Evolutionary conservation across 805 yeast genomes (phyloP), one percentile per base, ranked within the genome.

Genomic region (Peterozyma xylosa): DNA sequence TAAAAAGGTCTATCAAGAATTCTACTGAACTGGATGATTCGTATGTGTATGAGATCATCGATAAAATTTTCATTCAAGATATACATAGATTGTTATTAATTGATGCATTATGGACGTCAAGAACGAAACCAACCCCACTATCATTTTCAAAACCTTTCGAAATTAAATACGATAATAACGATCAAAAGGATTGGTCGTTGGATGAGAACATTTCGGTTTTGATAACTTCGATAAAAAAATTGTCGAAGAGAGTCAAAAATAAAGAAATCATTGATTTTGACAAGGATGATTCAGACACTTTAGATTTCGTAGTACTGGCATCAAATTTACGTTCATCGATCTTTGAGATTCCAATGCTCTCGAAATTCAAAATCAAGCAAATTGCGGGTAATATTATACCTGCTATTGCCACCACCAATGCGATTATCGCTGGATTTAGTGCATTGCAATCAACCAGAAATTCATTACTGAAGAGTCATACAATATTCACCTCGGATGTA

Each of bases 321-420:
- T 79, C 96, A 0, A 88, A 89, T 54, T 68, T 90, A 39, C 71
- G 96, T 50, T 81, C 91, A 0, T 56, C 55, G 40, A 72, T 86
- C 2, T 91, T 90, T 57, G 68, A 71, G 18, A 89, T 90, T 45
- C 85, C 80, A 32, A 52, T 68, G 42, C 82, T 84, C 57, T 72
- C 93, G 3, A 82, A 86, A 47, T 93, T 95, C 57, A 96, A 88
- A 48, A 77, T 86, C 48, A 93, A 93, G 59, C 95, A 86, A 55
- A 89, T 91, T 50, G 99, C 99, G 0, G 99, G 99, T 5, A 93
- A 91, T 61, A 93, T 93, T 54, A 93, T 93, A 35, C 99, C 99
- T 0, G 99, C 99, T 0, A 90, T 95, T 53, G 98, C 99, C 5
- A 93, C 99, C 1, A 91, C 97, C 3, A 93, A 93, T 60, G 98